Base-by-base conservation (phyloP, 179 eudicot species). In the Spinacia oleracea region DNA sequence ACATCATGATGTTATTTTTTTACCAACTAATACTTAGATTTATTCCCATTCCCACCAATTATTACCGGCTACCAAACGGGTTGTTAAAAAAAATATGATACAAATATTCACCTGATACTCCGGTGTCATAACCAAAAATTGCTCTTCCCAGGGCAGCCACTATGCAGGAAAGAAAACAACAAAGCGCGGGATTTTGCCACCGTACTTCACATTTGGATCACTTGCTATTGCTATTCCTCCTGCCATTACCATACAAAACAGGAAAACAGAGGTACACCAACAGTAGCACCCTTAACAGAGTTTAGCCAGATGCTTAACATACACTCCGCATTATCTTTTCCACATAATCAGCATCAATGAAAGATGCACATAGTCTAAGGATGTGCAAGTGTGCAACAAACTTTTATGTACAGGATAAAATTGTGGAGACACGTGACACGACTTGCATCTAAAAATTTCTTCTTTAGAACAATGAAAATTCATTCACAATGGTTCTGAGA, bases 111-210 rank as follows among this genome's bases (percentile, higher is more conserved):
- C 84, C 84, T 73, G 79, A 82, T 23, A 82, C 81, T 56, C 81
- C 79, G 21, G 67, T 78, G 71, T 82, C 84, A 48, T 82, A 82
- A 63, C 81, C 81, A 38, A 82, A 82, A 40, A 78, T 78, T 16
- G 82, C 82, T 69, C 82, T 79, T 74, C 85, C 82, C 56, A 78
- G 63, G 67, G 82, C 77, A 29, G 79, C 79, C 67, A 78, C 79
- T 55, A 63, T 38, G 67, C 85, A 82, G 9, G 79, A 82, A 60
- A 50, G n/a, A n/a, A 58, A 29, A 70, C n/a, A 29, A 78, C 82
- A 14, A 74, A 79, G 64, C 53, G 48, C 9, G 79, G 75, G 10
- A 78, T 51, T 72, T 53, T 82, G 68, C 77, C 82, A 62, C 63
- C 79, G 51, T 74, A 78, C 9, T 74, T 72, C 76, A 70, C 55